phyloP scores from a whole-genome alignment of 2,329 filamentous ascomycete species.

The Clonostachys chloroleuca region DNA sequence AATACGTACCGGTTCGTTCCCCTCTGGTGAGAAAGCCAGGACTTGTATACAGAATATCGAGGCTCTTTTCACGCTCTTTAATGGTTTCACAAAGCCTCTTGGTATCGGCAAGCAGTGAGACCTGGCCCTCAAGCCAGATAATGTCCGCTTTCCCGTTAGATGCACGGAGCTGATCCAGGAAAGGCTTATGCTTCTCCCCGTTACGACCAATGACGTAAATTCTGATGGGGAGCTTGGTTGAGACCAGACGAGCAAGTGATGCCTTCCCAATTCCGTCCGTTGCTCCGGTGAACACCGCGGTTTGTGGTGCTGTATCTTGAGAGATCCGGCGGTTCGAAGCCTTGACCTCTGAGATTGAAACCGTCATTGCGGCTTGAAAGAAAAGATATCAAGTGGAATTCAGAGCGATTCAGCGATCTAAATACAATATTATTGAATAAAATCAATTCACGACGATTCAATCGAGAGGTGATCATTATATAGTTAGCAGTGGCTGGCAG shows the following conservation, averaged over 20 bases:
- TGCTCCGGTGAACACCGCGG: conserved; percentile 1
- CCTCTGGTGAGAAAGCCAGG: not conserved
- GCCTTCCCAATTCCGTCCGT: conserved; percentile 2
- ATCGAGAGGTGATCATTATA: too few relatives aligned
- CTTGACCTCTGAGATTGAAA: too few relatives aligned
- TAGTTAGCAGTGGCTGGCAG: too few relatives aligned
- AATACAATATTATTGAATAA: too few relatives aligned
- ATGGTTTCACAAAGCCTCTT: not conserved
- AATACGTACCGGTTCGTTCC: not conserved
- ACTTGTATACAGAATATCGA: not conserved
- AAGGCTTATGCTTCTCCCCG: not conserved
- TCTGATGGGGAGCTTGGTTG: not conserved
- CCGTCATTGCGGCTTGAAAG: too few relatives aligned
- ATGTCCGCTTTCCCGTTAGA: not conserved
- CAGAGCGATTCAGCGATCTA: too few relatives aligned
- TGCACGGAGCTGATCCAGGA: not conserved
- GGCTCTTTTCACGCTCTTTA: not conserved
- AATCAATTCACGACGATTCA: too few relatives aligned
- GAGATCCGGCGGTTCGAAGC: conserved; percentile 1
- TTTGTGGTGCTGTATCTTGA: not conserved
- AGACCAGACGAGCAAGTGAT: not conserved
- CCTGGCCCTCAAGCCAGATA: conserved; percentile 2
- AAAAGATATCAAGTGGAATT: too few relatives aligned
- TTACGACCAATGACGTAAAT: conserved; percentile 1
- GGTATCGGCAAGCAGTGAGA: not conserved